A percentile compares a stretch with the other conserved stretches of the same genome.
Conservation (phyloP, 225 moss, liverwort and hornwort genomes). For the Lunularia cruciata region DNA sequence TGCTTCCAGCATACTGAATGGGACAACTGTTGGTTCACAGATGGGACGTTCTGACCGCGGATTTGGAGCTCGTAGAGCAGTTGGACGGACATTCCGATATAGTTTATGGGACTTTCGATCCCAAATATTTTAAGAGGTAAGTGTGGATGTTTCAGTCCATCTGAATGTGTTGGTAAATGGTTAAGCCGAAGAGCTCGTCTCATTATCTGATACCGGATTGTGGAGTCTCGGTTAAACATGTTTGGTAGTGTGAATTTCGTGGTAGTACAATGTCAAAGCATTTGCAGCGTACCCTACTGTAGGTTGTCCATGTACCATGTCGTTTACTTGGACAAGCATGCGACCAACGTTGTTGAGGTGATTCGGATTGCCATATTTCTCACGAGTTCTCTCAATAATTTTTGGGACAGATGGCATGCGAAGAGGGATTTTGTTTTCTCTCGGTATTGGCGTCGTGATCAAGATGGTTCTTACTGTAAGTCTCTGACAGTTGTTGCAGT, state of each 20-base stretch:
- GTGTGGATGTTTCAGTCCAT: not conserved
- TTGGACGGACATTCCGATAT: conserved; percentile 76
- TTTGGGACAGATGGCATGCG: conserved; percentile 51
- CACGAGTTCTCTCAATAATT: not conserved
- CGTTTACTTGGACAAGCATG: too few relatives aligned
- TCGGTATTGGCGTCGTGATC: conserved; percentile 68
- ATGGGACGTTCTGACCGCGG: conserved; percentile 73
- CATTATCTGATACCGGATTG: too few relatives aligned
- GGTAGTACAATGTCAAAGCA: too few relatives aligned
- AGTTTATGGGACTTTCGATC: conserved; percentile 70
- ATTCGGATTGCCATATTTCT: not conserved
- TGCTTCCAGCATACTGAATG: not conserved
- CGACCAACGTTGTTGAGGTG: too few relatives aligned
- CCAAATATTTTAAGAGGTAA: conserved; percentile 63
- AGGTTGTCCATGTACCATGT: too few relatives aligned
- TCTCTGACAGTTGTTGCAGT: conserved; percentile 1
- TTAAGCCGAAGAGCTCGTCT: too few relatives aligned
- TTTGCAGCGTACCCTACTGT: too few relatives aligned
- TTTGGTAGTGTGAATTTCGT: not conserved
- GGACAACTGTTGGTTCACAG: conserved; percentile 33
- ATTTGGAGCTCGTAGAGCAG: conserved; percentile 68
- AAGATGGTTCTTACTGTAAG: conserved; percentile 85
- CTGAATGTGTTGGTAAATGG: too few relatives aligned
- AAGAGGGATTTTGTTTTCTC: conserved; percentile 76
- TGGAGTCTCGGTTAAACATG: too few relatives aligned